Evolutionary conservation across 2,329 filamentous ascomycete genomes (phyloP), one percentile per base, ranked within the genome.

Genomic region (Monilinia polystroma): DNA sequence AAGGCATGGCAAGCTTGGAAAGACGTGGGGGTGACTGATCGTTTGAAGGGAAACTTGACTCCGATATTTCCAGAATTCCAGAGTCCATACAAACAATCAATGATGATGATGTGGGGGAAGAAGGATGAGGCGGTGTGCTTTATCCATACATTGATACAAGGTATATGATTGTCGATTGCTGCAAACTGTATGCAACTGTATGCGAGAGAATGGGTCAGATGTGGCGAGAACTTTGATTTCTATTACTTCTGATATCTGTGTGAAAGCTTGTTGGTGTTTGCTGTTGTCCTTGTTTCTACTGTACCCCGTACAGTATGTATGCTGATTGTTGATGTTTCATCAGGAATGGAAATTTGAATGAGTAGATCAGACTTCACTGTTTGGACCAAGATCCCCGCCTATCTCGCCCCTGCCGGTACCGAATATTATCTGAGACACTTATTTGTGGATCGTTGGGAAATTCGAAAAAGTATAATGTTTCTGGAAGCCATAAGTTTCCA

Each of bases 381-480:
- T 59, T 12, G 56, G 56, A 59, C 23, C 20, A n/a, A 45, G 41
- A 47, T 47, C 18, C 56, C 56, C 41, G 47, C 45, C 6, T 20
- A n/a, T 49, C n/a, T 49, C 29, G 18, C 41, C 41, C 56, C 41
- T 59, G 56, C 16, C 10, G 16, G 53, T 38, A 59, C 43, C 43
- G 57, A 59, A 26, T 26, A 49, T 16, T 14, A 1, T n/a, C 20
- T 49, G 16, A 59, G 43, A 59, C 26, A 49, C 32, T 49, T 59
- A 32, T 35, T 29, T 45, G 18, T 58, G 56, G 56, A 47, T 18
- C 26, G 20, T 47, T 29, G 41, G 49, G 20, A 23, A 52, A 29
- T 52, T 52, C 49, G 11, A 8, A 47, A 45, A 47, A 59, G 41
- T 23, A 32, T 59, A 47, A 59, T 59, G 57, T 59, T 58, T 59